Conservation (phyloP, 2,329 filamentous ascomycete genomes). For the Colletotrichum sp. region DNA sequence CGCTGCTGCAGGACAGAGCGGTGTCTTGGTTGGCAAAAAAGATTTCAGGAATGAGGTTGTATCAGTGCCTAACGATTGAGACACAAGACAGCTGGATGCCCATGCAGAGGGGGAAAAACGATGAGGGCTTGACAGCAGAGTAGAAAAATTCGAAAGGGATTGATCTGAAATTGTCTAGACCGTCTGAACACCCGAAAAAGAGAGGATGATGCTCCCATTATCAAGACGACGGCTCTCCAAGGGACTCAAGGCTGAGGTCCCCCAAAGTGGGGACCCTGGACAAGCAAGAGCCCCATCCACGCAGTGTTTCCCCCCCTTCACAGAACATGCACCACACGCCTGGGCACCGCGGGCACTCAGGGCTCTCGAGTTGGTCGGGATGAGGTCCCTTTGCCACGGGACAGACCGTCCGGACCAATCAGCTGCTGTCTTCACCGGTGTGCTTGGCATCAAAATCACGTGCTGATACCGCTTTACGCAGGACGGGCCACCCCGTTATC, state of each 20-base stretch:
- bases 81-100: background rate
- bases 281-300: background rate
- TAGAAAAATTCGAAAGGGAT: background rate
- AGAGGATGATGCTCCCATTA: background rate
- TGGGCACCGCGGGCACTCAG: background rate
- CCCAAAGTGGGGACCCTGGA: background rate
- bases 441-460: background rate
- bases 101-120: background rate
- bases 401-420: slow-evolving; percentile 18
- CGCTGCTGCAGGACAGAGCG: background rate
- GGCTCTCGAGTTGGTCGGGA: slow-evolving; percentile 7
- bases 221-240: background rate
- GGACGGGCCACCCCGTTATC: background rate
- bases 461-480: background rate
- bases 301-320: background rate
- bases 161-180: background rate
- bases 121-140: background rate
- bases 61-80: background rate
- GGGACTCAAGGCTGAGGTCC: background rate
- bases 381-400: slow-evolving; percentile 2
- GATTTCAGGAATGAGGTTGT: background rate
- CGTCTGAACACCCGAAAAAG: background rate
- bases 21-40: background rate
- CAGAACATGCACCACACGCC: background rate
- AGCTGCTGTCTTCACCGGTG: background rate